Conservation (phyloP, 2,329 filamentous ascomycete species). For the Phialemoniopsis sp. region DNA sequence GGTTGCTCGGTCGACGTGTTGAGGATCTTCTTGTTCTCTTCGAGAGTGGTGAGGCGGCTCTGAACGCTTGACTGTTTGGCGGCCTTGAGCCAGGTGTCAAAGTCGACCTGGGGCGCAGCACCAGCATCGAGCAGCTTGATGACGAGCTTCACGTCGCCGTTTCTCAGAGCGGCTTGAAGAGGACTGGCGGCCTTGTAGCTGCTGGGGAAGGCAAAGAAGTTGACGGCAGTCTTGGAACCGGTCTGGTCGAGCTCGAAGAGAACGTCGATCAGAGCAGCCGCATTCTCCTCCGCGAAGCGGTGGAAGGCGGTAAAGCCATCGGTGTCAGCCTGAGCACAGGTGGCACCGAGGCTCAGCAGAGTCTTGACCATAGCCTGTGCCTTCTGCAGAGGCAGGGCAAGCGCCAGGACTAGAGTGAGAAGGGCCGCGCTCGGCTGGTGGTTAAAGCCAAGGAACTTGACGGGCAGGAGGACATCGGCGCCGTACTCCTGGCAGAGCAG, state of each 20-base stretch:
- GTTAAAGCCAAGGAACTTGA: constrained; percentile 57
- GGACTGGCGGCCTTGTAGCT: constrained; percentile 23
- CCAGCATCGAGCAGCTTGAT: constrained; percentile 61
- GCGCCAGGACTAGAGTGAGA: constrained; percentile 64
- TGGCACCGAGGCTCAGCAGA: constrained; percentile 67
- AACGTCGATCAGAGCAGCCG: constrained; percentile 40
- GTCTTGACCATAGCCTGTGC: constrained; percentile 61
- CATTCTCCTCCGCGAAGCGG: constrained; percentile 51
- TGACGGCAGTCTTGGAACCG: constrained; percentile 59
- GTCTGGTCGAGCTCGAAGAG: constrained; percentile 54
- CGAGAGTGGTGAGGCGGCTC: constrained; percentile 29
- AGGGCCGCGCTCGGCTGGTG: constrained; percentile 55
- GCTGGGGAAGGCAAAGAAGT: constrained; percentile 51
- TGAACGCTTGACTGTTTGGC: constrained; percentile 39
- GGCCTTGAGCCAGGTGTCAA: constrained; percentile 60
- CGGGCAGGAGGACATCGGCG: constrained; percentile 69
- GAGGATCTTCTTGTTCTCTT: constrained; percentile 47
- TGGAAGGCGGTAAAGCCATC: constrained; percentile 63
- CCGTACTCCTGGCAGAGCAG: constrained; percentile 69
- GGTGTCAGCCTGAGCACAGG: constrained; percentile 67
- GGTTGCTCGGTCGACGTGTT: constrained; percentile 54
- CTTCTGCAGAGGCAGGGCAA: constrained; percentile 58
- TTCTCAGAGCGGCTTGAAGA: constrained; percentile 54
- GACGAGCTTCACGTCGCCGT: constrained; percentile 47
- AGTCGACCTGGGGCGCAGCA: constrained; percentile 54